Evolutionary conservation across 2,329 filamentous ascomycete genomes (phyloP).

Genomic region (Sarocladium strictum): DNA sequence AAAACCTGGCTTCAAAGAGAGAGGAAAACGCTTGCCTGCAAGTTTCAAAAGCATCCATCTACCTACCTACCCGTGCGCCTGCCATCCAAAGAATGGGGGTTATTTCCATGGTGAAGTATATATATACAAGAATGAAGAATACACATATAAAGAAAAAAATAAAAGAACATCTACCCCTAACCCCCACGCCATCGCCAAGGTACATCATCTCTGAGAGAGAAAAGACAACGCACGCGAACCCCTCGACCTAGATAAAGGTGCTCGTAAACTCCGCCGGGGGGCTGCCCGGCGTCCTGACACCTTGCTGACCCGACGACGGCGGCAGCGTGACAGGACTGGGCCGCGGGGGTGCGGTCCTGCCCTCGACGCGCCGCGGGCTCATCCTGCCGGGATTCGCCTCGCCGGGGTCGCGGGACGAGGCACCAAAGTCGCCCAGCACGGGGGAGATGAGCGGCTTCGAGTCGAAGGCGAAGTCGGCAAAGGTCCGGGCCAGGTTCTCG

Average conservation of each 20-base stretch:
- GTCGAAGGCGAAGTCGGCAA: constrained; percentile 24
- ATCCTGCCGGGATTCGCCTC: neutral
- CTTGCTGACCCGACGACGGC: constrained; percentile 16
- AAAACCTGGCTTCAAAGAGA: too few relatives aligned
- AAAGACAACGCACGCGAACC: too few relatives aligned
- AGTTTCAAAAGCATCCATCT: too few relatives aligned
- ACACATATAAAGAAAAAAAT: too few relatives aligned
- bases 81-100: neutral
- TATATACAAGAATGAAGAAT: neutral
- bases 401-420: constrained; percentile 1
- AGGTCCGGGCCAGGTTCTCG: constrained; percentile 23
- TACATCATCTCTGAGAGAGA: too few relatives aligned
- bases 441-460: constrained; percentile 24
- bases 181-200: too few relatives aligned
- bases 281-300: constrained; percentile 10
- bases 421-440: constrained; percentile 22
- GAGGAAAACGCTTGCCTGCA: constrained; percentile 5
- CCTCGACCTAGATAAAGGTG: constrained; percentile 10
- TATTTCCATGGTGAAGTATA: neutral
- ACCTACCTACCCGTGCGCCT: neutral
- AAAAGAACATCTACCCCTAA: too few relatives aligned
- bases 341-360: constrained; percentile 25
- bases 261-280: constrained; percentile 8
- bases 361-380: constrained; percentile 22
- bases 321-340: constrained; percentile 24